Base-by-base conservation (phyloP, 495 filamentous ascomycete genomes). In the Parmelia sp. region DNA sequence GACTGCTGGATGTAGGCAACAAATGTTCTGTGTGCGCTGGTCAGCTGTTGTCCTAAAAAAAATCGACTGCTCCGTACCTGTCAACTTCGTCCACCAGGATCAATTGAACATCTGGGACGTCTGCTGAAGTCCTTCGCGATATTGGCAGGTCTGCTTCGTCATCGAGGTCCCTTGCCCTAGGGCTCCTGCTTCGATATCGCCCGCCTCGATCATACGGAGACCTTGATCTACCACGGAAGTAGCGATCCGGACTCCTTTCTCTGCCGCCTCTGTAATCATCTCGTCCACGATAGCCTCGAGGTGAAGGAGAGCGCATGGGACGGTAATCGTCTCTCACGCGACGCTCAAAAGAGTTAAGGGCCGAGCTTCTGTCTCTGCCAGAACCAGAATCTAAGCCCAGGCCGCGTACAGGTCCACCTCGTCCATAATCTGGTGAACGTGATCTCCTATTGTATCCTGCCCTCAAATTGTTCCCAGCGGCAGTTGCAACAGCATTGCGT, bases 31-130 rank as follows among this genome's bases (percentile, higher is more conserved):
- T 71, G 19, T 74, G 68, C 31, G 21, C 15, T 17, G 11, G 8
- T 62, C 37, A 35, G 29, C 40, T 27, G 31, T 47, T 36, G 66
- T 37, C 27, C 9, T 25, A 36, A 7, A n/a, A 45, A 23, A 23
- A 37, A 40, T 23, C 51, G 3, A 35, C 15, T 12, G n/a, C 72
- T 82, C n/a, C n/a, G 67, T 65, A 87, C 86, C 84, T 81, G 45
- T 91, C 87, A 17, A 96, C 79, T 70, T 92, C 86, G 67, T 93
- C 88, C 19, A 90, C 74, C 1, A 96, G 83, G 3, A 98, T 79
- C 33, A 97, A 82, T 69, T 96, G 93, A 33, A 97, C 89, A 69
- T 97, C 94, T 6, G 94, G 94, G 27, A 97, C 85, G 65, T 96
- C 86, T 60, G 82, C 77, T 3, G 89, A 84, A 58, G 83, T 82